A percentile compares a stretch with the other conserved stretches of the same genome.
phyloP scores from a whole-genome alignment of 192 early-diverging fungal genomes.

The Diversispora epigaea region DNA sequence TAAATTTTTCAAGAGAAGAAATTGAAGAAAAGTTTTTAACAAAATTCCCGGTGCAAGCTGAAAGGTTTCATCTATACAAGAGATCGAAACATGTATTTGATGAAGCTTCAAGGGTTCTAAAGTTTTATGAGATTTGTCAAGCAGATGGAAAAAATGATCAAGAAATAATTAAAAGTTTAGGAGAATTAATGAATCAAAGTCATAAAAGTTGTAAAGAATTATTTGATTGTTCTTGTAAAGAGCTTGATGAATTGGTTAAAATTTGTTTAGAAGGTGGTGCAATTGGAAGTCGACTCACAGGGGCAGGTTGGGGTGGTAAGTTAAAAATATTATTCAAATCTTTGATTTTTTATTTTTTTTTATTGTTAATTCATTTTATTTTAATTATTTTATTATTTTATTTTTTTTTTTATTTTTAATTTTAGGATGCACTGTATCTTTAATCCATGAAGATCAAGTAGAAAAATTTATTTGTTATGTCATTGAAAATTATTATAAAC shows the following conservation, averaged over 20 bases:
- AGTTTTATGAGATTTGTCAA: constrained; percentile 64
- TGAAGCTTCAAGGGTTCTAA: constrained; percentile 77
- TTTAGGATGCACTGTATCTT: constrained; percentile 72
- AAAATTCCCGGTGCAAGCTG: constrained; percentile 58
- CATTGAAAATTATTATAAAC: constrained; percentile 62
- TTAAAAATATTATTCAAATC: background rate
- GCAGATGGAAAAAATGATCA: constrained; percentile 32
- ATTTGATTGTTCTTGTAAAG: constrained; percentile 82
- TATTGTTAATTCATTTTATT: constrained; percentile 7
- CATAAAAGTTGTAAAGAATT: constrained; percentile 78
- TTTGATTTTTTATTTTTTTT: background rate
- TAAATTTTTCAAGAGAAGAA: constrained; percentile 39
- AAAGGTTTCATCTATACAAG: constrained; percentile 71
- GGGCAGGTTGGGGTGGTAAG: constrained; percentile 88
- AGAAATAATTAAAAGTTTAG: constrained; percentile 54
- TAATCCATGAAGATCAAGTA: constrained; percentile 61
- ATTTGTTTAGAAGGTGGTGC: constrained; percentile 69
- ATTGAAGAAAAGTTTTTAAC: constrained; percentile 46
- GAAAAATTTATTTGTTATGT: constrained; percentile 58
- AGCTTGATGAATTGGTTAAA: constrained; percentile 75
- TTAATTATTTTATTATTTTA: no score
- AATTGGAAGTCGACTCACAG: constrained; percentile 82
- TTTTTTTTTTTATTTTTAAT: background rate
- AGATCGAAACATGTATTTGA: constrained; percentile 82
- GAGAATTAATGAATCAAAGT: constrained; percentile 87